Evolutionary conservation across 2,329 filamentous ascomycete species (phyloP).

Genomic region (Gaeumannomyces tritici): DNA sequence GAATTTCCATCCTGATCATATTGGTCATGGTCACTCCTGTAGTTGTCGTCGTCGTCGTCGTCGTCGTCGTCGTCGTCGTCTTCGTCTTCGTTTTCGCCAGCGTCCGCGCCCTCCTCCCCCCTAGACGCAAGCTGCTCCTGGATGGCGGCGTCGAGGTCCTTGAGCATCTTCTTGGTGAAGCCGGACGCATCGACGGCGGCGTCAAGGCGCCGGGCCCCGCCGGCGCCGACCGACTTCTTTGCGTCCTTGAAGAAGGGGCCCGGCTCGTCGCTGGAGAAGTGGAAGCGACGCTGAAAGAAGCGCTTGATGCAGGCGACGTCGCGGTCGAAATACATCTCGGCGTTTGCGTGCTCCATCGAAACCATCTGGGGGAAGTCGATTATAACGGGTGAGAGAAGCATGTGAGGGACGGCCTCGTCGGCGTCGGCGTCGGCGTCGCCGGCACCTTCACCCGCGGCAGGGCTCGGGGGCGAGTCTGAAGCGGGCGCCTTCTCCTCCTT

Average conservation of each 20-base stretch:
- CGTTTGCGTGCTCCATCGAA: conserved; percentile 86
- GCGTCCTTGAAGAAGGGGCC: conserved; percentile 83
- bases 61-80: conserved; percentile 20
- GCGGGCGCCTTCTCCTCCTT: conserved; percentile 52
- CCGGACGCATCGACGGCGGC: conserved; percentile 85
- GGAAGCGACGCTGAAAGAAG: conserved; percentile 83
- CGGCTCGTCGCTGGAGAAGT: conserved; percentile 70
- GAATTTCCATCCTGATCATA: conserved; percentile 19
- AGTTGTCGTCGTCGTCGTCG: conserved; percentile 17
- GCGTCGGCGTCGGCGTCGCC: conserved; percentile 6
- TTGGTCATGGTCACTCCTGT: no score
- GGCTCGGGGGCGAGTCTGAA: background rate
- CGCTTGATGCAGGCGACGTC: conserved; percentile 93
- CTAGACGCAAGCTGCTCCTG: conserved; percentile 56
- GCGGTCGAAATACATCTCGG: conserved; percentile 94
- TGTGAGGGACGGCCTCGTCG: conserved; percentile 4
- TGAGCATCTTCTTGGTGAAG: conserved; percentile 94
- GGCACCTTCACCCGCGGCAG: conserved; percentile 1
- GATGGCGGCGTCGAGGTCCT: conserved; percentile 87
- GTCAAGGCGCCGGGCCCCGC: conserved; percentile 64
- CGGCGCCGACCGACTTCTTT: conserved; percentile 60
- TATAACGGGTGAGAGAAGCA: conserved; percentile 63
- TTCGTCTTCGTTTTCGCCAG: conserved; percentile 21
- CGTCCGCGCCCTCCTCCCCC: conserved; percentile 24
- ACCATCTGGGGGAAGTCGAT: conserved; percentile 99